phyloP scores from a whole-genome alignment of 257 asterid species.

The Linderniella brevidens region DNA sequence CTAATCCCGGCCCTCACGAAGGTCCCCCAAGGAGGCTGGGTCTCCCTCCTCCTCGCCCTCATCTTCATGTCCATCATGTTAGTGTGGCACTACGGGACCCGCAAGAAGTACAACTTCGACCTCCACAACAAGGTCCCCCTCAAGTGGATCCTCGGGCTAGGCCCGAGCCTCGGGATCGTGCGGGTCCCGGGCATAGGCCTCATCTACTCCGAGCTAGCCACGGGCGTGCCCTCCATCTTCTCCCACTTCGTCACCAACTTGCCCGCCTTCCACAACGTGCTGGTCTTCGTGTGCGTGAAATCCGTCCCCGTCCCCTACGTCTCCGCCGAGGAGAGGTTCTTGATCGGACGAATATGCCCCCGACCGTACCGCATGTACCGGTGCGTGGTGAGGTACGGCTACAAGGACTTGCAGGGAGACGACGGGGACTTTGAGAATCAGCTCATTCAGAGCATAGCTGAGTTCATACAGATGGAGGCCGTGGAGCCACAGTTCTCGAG shows the following conservation, averaged over 20 bases:
- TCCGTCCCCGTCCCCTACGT: conserved; percentile 41
- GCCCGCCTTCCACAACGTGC: conserved; percentile 60
- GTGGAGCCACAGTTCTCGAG: conserved; percentile 76
- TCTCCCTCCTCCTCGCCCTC: conserved; percentile 52
- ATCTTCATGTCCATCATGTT: conserved; percentile 48
- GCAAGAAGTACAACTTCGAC: conserved; percentile 57
- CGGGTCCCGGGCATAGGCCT: conserved; percentile 73
- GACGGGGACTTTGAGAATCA: conserved; percentile 62
- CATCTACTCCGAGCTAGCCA: conserved; percentile 65
- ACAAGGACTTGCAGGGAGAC: conserved; percentile 42
- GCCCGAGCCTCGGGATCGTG: conserved; percentile 66
- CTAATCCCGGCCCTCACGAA: conserved; percentile 51
- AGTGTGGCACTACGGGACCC: conserved; percentile 55
- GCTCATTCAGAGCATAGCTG: conserved; percentile 49
- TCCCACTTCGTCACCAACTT: conserved; percentile 74
- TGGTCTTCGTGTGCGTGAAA: conserved; percentile 44
- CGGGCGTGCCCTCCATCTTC: conserved; percentile 64
- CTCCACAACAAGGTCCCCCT: conserved; percentile 67
- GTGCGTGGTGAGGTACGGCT: conserved; percentile 44
- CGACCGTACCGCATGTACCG: conserved; percentile 48
- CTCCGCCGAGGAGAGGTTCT: conserved; percentile 34
- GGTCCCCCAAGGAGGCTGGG: conserved; percentile 78
- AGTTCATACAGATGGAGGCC: conserved; percentile 58
- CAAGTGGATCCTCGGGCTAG: conserved; percentile 75
- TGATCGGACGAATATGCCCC: conserved; percentile 40